phyloP scores from a whole-genome alignment of 169 alveolate species.

The Ichthyophthirius multifiliis region DNA sequence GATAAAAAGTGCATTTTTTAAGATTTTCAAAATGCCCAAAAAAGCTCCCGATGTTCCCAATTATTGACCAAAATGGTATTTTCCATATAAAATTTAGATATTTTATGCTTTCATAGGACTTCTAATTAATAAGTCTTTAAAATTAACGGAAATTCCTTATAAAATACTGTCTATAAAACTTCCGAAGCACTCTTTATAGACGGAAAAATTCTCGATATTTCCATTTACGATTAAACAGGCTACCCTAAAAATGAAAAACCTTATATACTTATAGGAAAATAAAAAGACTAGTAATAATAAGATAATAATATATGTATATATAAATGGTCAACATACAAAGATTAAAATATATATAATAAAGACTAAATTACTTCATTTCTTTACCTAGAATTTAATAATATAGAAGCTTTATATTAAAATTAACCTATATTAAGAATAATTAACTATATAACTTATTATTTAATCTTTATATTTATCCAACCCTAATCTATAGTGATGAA shows the following conservation, averaged over 20 bases:
- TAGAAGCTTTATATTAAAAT: conserved; percentile 18
- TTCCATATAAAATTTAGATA: not conserved
- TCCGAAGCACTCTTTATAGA: no score
- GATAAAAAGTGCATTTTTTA: not conserved
- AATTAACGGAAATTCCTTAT: no score
- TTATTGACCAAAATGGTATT: not conserved
- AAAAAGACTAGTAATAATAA: not conserved
- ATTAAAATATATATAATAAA: conserved; percentile 20
- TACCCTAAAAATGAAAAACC: no score
- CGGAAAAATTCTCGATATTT: no score
- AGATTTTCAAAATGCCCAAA: not conserved
- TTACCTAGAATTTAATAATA: conserved; percentile 10
- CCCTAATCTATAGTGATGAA: conserved; percentile 35
- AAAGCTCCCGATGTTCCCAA: not conserved
- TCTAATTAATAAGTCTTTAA: not conserved
- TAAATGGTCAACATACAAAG: conserved; percentile 22
- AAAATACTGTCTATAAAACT: no score
- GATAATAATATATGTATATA: conserved; percentile 7
- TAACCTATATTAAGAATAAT: conserved; percentile 36
- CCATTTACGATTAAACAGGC: not conserved
- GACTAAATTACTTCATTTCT: conserved; percentile 14
- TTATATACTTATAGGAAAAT: not conserved
- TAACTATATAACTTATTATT: conserved; percentile 18
- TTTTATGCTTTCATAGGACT: conserved; percentile 26
- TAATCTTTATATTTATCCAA: conserved; percentile 8